Conservation (phyloP, 192 early-diverging fungal genomes). For the Linnemannia hyalina region DNA sequence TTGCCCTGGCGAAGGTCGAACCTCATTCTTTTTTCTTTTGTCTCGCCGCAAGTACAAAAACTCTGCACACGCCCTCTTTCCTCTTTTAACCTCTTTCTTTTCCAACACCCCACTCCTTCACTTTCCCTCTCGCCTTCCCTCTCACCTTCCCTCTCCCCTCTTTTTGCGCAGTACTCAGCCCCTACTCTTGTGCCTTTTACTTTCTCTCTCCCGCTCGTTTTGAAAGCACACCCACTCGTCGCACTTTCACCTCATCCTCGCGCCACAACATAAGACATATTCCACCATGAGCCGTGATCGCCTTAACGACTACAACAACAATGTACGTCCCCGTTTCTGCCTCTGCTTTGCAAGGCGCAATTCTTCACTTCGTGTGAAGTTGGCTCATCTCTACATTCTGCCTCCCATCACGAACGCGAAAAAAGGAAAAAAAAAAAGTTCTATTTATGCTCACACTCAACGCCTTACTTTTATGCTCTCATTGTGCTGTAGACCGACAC, state of each 20-base stretch:
- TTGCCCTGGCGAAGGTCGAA: too few relatives aligned
- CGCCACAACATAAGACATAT: neutral
- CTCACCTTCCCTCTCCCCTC: neutral
- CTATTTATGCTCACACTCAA: neutral
- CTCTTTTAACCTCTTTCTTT: too few relatives aligned
- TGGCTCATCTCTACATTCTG: neutral
- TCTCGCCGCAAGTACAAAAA: neutral
- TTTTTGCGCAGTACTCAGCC: neutral
- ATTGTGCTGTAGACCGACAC: conserved; percentile 1
- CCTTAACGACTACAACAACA: conserved; percentile 49
- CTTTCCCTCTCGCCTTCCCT: neutral
- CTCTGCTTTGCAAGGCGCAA: neutral
- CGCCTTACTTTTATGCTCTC: neutral
- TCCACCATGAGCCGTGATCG: conserved; percentile 49
- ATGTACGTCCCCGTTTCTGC: conserved; percentile 3
- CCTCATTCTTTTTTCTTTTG: neutral
- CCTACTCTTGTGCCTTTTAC: neutral
- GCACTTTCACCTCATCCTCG: neutral
- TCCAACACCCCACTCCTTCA: neutral
- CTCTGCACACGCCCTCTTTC: neutral
- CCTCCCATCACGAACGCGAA: neutral
- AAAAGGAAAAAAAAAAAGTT: neutral
- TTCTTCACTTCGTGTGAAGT: neutral
- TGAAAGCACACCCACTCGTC: neutral
- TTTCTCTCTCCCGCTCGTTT: neutral